These are phyloP conservation scores for Flammula alnicola DNA, from an alignment of 1,284 basidiomycete genomes.

Conservation along the genomic window DNA sequence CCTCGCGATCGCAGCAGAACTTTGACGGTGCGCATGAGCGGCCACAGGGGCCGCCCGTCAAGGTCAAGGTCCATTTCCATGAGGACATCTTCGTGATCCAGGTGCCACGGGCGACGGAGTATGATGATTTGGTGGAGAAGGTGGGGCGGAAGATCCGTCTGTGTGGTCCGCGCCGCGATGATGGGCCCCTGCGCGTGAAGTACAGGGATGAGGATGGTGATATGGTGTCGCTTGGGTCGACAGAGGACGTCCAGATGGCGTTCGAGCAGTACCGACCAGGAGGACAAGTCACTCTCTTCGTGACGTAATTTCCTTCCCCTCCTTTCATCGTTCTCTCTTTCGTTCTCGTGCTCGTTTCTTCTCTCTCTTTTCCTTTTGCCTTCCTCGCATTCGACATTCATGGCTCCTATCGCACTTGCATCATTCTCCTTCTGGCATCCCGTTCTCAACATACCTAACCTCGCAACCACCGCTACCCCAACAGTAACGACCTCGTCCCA, in stretches of 20 bases:
- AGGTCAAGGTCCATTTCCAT: slow-evolving; percentile 88
- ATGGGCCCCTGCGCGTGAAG: slow-evolving; percentile 81
- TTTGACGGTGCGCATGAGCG: slow-evolving; percentile 43
- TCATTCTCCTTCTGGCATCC: neutral
- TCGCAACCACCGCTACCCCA: slow-evolving; percentile 9
- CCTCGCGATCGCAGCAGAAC: slow-evolving; percentile 53
- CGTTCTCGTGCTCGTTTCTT: slow-evolving; percentile 2
- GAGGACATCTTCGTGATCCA: slow-evolving; percentile 94
- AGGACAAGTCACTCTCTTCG: slow-evolving; percentile 76
- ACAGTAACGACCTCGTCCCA: slow-evolving; percentile 10
- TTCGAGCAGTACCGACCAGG: slow-evolving; percentile 79
- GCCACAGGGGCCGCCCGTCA: slow-evolving; percentile 53
- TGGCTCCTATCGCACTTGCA: slow-evolving; percentile 8
- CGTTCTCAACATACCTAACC: slow-evolving; percentile 5
- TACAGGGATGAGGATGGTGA: slow-evolving; percentile 94
- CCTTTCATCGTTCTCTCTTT: slow-evolving; percentile 8
- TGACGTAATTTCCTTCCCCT: slow-evolving; percentile 51
- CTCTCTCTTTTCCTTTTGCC: neutral
- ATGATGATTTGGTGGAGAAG: slow-evolving; percentile 83
- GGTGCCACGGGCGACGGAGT: slow-evolving; percentile 79
- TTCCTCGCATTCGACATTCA: slow-evolving; percentile 1
- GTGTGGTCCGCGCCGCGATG: slow-evolving; percentile 78
- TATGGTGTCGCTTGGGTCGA: slow-evolving; percentile 82
- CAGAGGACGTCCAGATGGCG: slow-evolving; percentile 90
- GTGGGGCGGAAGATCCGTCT: slow-evolving; percentile 92